phyloP scores from a whole-genome alignment of 139 green algal species.

The Penium margaritaceum region DNA sequence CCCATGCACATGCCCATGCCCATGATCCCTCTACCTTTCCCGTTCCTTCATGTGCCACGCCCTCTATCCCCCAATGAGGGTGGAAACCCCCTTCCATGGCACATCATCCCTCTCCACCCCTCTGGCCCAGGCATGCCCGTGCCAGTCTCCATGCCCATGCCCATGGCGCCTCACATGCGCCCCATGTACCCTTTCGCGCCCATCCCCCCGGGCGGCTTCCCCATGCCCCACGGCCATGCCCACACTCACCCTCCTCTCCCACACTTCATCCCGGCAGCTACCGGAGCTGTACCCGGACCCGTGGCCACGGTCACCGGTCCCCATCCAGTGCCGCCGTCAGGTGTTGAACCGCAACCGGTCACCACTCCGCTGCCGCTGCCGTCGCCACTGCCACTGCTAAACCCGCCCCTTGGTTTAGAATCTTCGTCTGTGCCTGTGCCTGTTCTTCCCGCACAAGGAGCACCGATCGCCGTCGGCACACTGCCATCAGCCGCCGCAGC shows the following conservation, averaged over 20 bases:
- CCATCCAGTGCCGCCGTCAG: background rate
- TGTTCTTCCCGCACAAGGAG: background rate
- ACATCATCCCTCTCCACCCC: too few species aligned
- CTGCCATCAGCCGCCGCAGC: background rate
- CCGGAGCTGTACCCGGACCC: background rate
- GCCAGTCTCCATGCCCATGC: too few species aligned
- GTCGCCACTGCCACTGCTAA: background rate
- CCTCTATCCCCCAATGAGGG: conserved; percentile 4
- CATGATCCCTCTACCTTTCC: too few species aligned
- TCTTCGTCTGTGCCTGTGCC: background rate
- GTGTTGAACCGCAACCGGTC: background rate
- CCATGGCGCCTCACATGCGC: too few species aligned
- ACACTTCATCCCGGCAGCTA: background rate
- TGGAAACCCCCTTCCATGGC: background rate
- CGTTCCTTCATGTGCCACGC: too few species aligned
- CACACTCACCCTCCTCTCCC: background rate
- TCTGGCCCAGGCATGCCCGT: too few species aligned
- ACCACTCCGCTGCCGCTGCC: background rate
- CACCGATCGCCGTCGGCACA: background rate
- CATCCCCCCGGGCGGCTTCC: background rate
- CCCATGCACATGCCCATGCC: too few species aligned
- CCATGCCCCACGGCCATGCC: background rate
- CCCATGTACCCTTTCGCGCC: too few species aligned
- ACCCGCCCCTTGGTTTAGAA: background rate
- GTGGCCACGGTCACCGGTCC: background rate